Evolutionary conservation across 2,329 filamentous ascomycete genomes (phyloP), one percentile per base, ranked within the genome.

Genomic region (Trichoderma koningii): DNA sequence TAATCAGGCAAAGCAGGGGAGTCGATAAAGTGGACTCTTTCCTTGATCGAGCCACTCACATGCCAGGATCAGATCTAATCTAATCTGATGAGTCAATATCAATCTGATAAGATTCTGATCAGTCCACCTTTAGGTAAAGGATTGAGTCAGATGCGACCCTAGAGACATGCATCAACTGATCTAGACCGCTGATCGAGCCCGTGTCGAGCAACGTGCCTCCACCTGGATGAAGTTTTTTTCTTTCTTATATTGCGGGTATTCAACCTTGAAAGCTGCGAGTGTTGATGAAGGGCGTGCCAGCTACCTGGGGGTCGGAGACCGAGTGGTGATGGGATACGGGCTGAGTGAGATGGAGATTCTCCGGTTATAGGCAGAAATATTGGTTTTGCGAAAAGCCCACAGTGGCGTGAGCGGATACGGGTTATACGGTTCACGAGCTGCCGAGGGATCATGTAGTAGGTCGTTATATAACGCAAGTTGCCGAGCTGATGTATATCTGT

Each of bases 91-190:
- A 52, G 30, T 44, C 57, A 50, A 42, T 15, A 44, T 44, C 30
- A 47, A 61, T 61, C 57, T 61, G 57, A 61, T 61, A 61, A 61
- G 57, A 61, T 61, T 30, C 42, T 42, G 23, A 61, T 61, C 57
- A 61, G 57, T 61, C 12, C 47, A 61, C 50, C 47, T 12, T 61
- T 61, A 61, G 34, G 47, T 61, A 61, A 61, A 28, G 51, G 17
- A 44, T 61, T 52, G 47, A 44, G 47, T 52, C 47, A 52, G 6
- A 21, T 52, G 6, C 30, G 42, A 17, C 47, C 47, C 57, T 28
- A 61, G 6, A 23, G 21, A 14, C 34, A 61, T 52, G 23, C 30
- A 44, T 44, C 14, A 52, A 51, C 3, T 30, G 57, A 52, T 61
- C 47, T 61, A 61, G 57, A 61, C 47, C 48, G 47, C 21, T 19